These are phyloP conservation scores for Geotrichum bryndzae DNA, from an alignment of 1,139 yeast species.

Conservation along the genomic window DNA sequence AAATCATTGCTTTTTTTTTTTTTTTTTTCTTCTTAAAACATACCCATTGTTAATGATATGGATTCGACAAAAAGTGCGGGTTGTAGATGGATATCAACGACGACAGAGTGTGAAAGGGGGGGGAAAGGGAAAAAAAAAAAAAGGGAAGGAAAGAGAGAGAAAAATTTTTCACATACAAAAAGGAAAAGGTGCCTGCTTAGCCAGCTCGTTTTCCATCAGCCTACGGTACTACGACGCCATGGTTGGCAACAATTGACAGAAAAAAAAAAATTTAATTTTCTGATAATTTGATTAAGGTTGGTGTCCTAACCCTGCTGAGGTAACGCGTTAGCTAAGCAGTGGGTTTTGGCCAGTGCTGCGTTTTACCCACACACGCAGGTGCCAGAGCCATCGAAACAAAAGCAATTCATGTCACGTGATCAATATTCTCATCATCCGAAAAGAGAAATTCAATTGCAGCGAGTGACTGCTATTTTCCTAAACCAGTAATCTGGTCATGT, in stretches of 20 bases:
- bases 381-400: neutral
- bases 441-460: neutral
- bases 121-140: neutral
- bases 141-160: neutral
- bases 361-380: neutral
- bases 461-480: neutral
- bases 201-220: too few relatives aligned
- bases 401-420: neutral
- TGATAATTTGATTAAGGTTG: conserved; percentile 37
- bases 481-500: neutral
- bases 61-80: neutral
- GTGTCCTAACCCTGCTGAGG: neutral
- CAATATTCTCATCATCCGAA: neutral
- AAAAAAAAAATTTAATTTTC: neutral
- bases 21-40: neutral
- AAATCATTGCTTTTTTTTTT: neutral
- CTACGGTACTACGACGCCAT: too few relatives aligned
- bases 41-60: neutral
- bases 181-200: too few relatives aligned
- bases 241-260: neutral
- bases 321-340: neutral
- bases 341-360: neutral
- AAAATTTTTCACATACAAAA: neutral
- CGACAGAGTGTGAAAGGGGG: neutral
- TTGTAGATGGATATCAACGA: neutral